Evolutionary conservation across 768 basidiomycete species (phyloP).

Genomic region (Tricholoma hemisulphureum): DNA sequence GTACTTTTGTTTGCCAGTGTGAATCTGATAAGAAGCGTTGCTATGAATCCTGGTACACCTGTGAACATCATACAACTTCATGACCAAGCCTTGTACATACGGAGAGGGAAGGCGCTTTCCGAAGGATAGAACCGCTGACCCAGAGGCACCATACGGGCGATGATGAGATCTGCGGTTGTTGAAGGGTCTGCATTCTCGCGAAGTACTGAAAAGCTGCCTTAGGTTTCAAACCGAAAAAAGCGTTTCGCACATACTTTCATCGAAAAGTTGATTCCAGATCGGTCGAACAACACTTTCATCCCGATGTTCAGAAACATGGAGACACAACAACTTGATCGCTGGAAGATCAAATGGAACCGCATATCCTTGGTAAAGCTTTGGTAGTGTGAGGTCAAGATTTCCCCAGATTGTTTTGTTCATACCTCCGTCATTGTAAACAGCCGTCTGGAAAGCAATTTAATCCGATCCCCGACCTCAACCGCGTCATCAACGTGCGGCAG

Average conservation of each 20-base stretch:
- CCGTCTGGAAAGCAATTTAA: slow-evolving; percentile 54
- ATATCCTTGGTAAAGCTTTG: slow-evolving; percentile 82
- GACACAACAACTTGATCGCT: slow-evolving; percentile 80
- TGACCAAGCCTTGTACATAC: slow-evolving; percentile 43
- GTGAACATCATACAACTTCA: not conserved
- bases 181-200: slow-evolving; percentile 55
- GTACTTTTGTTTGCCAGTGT: slow-evolving; percentile 56
- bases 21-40: slow-evolving; percentile 74
- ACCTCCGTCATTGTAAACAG: slow-evolving; percentile 88
- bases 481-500: slow-evolving; percentile 59
- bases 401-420: not conserved
- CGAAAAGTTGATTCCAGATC: slow-evolving; percentile 88
- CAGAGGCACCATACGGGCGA: slow-evolving; percentile 63
- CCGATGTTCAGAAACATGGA: slow-evolving; percentile 91
- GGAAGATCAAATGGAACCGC: slow-evolving; percentile 85
- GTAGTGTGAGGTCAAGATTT: not conserved
- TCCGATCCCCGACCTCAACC: slow-evolving; percentile 60
- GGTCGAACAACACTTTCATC: slow-evolving; percentile 78
- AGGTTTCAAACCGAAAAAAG: slow-evolving; percentile 1
- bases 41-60: slow-evolving; percentile 63
- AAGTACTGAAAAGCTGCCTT: slow-evolving; percentile 40
- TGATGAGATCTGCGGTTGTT: slow-evolving; percentile 58
- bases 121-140: slow-evolving; percentile 90
- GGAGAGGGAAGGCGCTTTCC: slow-evolving; percentile 83
- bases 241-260: slow-evolving; percentile 54